These are phyloP conservation scores for Jimgerdemannia flammicorona DNA, from an alignment of 192 early-diverging fungal genomes.

Conservation along the genomic window DNA sequence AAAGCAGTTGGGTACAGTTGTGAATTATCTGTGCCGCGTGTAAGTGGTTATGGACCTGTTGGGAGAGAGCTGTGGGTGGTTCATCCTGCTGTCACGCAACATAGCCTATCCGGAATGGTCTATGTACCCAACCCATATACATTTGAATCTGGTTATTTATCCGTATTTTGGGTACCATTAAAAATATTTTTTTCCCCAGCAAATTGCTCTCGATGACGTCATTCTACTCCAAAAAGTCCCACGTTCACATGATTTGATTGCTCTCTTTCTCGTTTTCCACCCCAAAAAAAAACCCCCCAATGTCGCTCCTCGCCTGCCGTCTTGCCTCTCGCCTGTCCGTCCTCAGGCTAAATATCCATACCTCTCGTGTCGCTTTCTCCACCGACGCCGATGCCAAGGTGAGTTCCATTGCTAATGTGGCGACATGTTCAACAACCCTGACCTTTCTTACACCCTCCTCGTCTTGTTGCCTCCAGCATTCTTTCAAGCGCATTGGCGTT, in stretches of 20 bases:
- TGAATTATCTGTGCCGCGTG: too few species aligned
- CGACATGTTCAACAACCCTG: background rate
- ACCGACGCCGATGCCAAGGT: background rate
- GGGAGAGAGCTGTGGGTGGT: too few species aligned
- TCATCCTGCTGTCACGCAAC: too few species aligned
- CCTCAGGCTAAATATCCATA: background rate
- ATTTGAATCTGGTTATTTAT: too few species aligned
- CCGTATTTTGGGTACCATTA: too few species aligned
- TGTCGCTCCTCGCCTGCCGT: background rate
- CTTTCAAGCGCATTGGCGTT: slow-evolving; percentile 61
- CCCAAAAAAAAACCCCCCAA: background rate
- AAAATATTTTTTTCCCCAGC: too few species aligned
- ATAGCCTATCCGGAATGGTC: too few species aligned
- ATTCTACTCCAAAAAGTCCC: background rate
- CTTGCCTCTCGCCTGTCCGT: background rate
- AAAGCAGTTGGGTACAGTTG: too few species aligned
- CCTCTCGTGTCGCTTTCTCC: background rate
- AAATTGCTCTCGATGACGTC: too few species aligned
- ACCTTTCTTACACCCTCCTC: background rate
- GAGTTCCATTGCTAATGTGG: background rate
- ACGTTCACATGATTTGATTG: background rate
- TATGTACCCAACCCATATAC: too few species aligned
- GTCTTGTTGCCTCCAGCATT: background rate
- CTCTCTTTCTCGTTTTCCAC: background rate
- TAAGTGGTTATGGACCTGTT: too few species aligned